Percentiles rank a stretch among this genome's conserved stretches.
phyloP scores from a whole-genome alignment of 1,284 basidiomycete species.

The Ganoderma meredithae region DNA sequence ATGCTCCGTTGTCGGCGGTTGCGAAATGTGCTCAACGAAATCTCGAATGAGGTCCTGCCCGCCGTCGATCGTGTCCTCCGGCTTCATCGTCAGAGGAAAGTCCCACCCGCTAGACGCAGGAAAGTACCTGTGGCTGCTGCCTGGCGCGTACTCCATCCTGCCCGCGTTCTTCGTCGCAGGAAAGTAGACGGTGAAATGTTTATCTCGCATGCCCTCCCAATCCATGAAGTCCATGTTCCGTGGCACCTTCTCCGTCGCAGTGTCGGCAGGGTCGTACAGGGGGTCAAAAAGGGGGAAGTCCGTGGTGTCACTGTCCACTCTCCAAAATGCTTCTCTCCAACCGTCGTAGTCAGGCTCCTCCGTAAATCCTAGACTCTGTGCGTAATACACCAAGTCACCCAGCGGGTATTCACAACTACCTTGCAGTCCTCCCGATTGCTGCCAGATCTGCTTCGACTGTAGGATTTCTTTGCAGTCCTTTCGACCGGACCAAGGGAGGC shows the following conservation, averaged over 20 bases:
- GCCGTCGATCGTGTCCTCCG: background rate
- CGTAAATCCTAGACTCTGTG: background rate
- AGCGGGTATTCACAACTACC: background rate
- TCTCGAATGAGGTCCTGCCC: background rate
- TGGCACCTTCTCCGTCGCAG: background rate
- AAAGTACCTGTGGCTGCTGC: background rate
- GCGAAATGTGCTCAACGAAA: background rate
- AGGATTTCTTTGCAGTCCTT: background rate
- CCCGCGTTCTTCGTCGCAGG: background rate
- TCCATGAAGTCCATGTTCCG: background rate
- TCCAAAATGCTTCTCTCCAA: background rate
- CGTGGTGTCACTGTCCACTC: background rate
- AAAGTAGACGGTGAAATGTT: background rate
- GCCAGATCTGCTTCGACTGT: background rate
- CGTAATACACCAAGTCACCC: background rate
- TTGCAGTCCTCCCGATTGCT: background rate
- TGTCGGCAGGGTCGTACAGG: background rate
- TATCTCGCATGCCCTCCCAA: background rate
- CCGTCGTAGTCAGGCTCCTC: background rate
- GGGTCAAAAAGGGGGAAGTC: background rate
- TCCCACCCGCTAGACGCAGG: background rate
- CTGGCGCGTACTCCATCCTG: background rate
- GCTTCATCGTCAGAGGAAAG: background rate
- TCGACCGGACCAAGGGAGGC: background rate
- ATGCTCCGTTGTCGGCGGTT: background rate